A percentile compares a stretch with the other conserved stretches of the same genome.
These are phyloP conservation scores for Erysimum cheiri DNA, from an alignment of 441 rosid species.

Conservation along the genomic window DNA sequence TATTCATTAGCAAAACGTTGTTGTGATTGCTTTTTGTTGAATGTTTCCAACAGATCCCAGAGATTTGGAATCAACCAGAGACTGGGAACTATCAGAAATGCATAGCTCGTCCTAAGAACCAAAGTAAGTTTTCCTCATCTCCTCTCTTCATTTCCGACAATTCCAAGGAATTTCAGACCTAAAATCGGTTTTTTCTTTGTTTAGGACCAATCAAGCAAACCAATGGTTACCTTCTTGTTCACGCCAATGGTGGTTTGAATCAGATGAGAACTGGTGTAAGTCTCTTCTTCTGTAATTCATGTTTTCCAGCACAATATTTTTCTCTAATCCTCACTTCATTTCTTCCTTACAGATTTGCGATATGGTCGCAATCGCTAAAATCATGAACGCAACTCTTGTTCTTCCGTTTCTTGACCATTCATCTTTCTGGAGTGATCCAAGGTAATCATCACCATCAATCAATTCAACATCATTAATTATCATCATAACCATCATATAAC, in stretches of 20 bases:
- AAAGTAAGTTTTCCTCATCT: conserved; percentile 50
- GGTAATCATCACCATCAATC: conserved; percentile 45
- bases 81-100: conserved; percentile 65
- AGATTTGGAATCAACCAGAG: conserved; percentile 92
- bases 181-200: not conserved
- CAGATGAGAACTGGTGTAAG: conserved; percentile 98
- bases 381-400: conserved; percentile 73
- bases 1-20: not conserved
- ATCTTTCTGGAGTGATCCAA: conserved; percentile 81
- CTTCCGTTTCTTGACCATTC: conserved; percentile 69
- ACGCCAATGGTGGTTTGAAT: conserved; percentile 95
- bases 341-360: conserved; percentile 59
- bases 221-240: conserved; percentile 87
- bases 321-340: conserved; percentile 10
- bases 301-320: not conserved
- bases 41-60: conserved; percentile 58
- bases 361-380: conserved; percentile 71
- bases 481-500: not conserved
- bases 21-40: conserved; percentile 4
- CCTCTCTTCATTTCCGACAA: not conserved
- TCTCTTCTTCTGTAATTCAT: conserved; percentile 28
- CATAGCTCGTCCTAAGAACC: conserved; percentile 62
- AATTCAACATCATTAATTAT: not conserved
- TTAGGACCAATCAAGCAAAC: conserved; percentile 47
- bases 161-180: not conserved